phyloP scores from a whole-genome alignment of 352 stramenopile species.

The Globisporangium acanthophoron region DNA sequence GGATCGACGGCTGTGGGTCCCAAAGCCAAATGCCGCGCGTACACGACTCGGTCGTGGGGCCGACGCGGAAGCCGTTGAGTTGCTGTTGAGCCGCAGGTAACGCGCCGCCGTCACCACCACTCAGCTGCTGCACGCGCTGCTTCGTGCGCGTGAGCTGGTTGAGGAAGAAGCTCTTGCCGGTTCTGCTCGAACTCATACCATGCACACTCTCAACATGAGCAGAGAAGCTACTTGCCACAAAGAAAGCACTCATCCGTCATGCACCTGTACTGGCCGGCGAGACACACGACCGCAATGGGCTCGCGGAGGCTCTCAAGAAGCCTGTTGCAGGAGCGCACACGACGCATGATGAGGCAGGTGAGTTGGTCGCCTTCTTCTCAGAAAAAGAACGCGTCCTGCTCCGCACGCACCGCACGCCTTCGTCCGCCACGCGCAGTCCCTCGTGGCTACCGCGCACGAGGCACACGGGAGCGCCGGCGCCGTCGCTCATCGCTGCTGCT shows the following conservation, averaged over 20 bases:
- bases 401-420: conserved; percentile 36
- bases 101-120: neutral
- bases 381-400: neutral
- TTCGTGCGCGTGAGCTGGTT: conserved; percentile 55
- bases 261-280: conserved; percentile 77
- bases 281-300: conserved; percentile 70
- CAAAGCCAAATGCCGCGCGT: conserved; percentile 86
- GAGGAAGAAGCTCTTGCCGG: conserved; percentile 86
- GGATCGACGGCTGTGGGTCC: conserved; percentile 46
- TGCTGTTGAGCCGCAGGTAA: neutral
- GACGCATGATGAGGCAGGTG: neutral
- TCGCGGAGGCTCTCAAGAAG: conserved; percentile 59
- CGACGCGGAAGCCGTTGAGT: conserved; percentile 54
- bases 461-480: conserved; percentile 39
- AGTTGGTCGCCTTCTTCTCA: neutral
- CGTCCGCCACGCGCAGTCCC: conserved; percentile 44
- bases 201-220: neutral
- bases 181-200: conserved; percentile 27
- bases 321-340: conserved; percentile 15
- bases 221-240: neutral
- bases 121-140: conserved; percentile 3
- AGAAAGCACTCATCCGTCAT: neutral
- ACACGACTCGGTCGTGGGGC: conserved; percentile 79
- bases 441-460: conserved; percentile 49
- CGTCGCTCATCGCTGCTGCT: neutral